These are phyloP conservation scores for Solanum chiquidenum DNA, from an alignment of 257 asterid species.

Conservation along the genomic window DNA sequence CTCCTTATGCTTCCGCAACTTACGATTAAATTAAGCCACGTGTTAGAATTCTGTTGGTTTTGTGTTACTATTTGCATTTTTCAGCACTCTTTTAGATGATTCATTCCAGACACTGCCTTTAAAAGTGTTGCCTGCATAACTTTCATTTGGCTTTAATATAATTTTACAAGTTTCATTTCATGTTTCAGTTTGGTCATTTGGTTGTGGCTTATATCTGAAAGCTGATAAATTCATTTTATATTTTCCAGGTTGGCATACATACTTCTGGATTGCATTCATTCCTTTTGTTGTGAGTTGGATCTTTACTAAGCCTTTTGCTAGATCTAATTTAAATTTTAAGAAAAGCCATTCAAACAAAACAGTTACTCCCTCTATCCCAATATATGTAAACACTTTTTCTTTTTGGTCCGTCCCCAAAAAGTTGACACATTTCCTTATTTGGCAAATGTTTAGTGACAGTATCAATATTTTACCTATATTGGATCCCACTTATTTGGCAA, in stretches of 20 bases:
- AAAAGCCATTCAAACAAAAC: not conserved
- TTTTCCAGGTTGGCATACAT: slow-evolving; percentile 91
- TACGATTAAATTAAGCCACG: not conserved
- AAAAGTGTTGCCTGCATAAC: not conserved
- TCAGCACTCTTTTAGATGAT: not conserved
- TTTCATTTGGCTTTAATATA: not conserved
- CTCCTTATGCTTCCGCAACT: not conserved
- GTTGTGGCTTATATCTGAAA: not conserved
- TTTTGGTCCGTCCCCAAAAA: not conserved
- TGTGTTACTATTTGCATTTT: not conserved
- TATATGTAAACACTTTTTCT: not conserved
- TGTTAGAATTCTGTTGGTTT: not conserved
- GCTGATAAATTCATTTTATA: not conserved
- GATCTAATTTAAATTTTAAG: not conserved
- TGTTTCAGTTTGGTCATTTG: not conserved
- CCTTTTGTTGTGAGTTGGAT: slow-evolving; percentile 64
- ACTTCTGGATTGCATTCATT: slow-evolving; percentile 89
- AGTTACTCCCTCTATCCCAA: not conserved
- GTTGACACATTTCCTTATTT: not conserved
- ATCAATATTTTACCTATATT: not conserved
- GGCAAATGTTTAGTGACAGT: not conserved
- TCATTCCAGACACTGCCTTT: not conserved
- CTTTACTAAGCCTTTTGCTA: not conserved
- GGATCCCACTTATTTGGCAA: not conserved
- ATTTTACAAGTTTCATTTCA: not conserved